Conservation (phyloP, 176 grass and related monocot genomes). For the Oryza nivara region DNA sequence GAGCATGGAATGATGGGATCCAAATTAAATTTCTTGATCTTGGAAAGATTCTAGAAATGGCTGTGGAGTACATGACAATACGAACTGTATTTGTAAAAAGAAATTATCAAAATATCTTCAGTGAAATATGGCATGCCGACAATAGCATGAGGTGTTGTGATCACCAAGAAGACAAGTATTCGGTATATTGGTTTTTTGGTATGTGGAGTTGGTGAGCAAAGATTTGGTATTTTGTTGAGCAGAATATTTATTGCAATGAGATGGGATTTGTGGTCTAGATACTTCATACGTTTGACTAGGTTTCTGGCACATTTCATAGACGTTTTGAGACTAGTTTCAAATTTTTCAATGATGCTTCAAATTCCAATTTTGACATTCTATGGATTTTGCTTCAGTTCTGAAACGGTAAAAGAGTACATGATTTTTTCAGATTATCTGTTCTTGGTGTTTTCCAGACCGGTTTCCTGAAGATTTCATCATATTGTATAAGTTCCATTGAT, state of each 20-base stretch:
- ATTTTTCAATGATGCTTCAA: background rate
- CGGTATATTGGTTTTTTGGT: background rate
- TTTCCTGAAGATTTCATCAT: background rate
- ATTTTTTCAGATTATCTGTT: background rate
- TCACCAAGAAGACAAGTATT: background rate
- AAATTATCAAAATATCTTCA: constrained; percentile 1
- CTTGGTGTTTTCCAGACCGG: background rate
- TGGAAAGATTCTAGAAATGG: background rate
- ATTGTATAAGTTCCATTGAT: background rate
- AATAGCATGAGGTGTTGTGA: background rate
- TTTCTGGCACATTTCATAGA: background rate
- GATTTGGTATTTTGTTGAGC: background rate
- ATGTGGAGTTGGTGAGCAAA: background rate
- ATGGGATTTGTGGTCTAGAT: background rate
- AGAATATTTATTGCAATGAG: background rate
- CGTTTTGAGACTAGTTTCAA: background rate
- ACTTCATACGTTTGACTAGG: background rate
- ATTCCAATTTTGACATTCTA: background rate
- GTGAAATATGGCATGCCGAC: constrained; percentile 12
- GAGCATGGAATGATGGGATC: constrained; percentile 35
- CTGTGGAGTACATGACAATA: background rate
- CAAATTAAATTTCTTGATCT: background rate
- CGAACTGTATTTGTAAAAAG: background rate
- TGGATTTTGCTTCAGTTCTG: background rate
- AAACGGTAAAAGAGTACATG: background rate